phyloP scores from a whole-genome alignment of 768 basidiomycete genomes.

The Boletus barrowsii region DNA sequence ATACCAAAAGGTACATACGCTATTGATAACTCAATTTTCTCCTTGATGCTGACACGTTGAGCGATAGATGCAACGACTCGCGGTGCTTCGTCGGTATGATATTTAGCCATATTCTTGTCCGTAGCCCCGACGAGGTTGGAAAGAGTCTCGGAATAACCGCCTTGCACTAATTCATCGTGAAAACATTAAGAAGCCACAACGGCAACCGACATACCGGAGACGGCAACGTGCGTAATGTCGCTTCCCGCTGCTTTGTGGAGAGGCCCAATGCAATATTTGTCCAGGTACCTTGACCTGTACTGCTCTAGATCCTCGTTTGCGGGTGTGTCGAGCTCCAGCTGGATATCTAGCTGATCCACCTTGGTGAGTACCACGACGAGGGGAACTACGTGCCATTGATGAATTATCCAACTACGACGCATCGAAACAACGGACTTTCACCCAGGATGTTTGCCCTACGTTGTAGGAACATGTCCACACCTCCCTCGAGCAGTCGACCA shows the following conservation, averaged over 20 bases:
- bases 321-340: conserved; percentile 2
- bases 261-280: conserved; percentile 1
- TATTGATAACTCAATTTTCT: conserved; percentile 13
- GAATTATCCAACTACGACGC: background rate
- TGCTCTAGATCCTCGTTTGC: background rate
- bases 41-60: conserved; percentile 14
- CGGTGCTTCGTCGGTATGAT: conserved; percentile 9
- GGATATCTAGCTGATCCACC: conserved; percentile 4
- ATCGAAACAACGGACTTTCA: background rate
- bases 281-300: background rate
- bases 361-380: conserved; percentile 19
- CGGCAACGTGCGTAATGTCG: background rate
- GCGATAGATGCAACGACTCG: conserved; percentile 12
- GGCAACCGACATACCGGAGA: conserved; percentile 8
- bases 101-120: conserved; percentile 1
- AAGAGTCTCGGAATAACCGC: conserved; percentile 3
- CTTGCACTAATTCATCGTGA: conserved; percentile 1
- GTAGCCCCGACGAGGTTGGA: conserved; percentile 1
- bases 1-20: background rate
- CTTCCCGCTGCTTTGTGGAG: background rate
- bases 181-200: background rate
- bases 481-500: conserved; percentile 13
- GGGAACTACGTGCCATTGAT: background rate
- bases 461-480: conserved; percentile 9
- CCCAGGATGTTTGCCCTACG: conserved; percentile 6